phyloP scores from a whole-genome alignment of 1,284 basidiomycete species.

The Mycena citricolor region DNA sequence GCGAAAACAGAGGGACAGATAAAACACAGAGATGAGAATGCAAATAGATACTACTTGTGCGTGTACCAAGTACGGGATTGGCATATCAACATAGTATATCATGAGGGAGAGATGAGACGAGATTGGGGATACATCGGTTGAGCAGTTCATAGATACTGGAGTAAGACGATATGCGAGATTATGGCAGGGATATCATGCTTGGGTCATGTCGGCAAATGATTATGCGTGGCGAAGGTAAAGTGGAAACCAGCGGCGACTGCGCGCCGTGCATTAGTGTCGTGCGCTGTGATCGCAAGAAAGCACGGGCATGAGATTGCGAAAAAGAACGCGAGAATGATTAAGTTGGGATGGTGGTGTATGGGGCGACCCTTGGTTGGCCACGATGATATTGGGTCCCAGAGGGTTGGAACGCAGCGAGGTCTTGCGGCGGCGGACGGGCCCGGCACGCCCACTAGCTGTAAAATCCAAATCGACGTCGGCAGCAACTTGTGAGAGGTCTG shows the following conservation, averaged over 20 bases:
- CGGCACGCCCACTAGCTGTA: slow-evolving; percentile 31
- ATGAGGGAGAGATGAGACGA: slow-evolving; percentile 15
- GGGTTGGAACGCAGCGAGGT: slow-evolving; percentile 49
- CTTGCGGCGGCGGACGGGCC: slow-evolving; percentile 59
- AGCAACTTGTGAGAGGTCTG: slow-evolving; percentile 55
- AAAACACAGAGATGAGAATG: slow-evolving; percentile 18
- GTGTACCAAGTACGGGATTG: slow-evolving; percentile 17
- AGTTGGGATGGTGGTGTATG: slow-evolving; percentile 44
- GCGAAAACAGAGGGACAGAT: slow-evolving; percentile 8
- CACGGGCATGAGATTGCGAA: slow-evolving; percentile 63
- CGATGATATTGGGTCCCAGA: slow-evolving; percentile 33
- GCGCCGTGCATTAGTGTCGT: slow-evolving; percentile 31
- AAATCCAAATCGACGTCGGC: slow-evolving; percentile 26
- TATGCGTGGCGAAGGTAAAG: slow-evolving; percentile 7
- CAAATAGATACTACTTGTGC: slow-evolving; percentile 17
- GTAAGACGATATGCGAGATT: slow-evolving; percentile 20
- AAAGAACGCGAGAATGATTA: slow-evolving; percentile 49
- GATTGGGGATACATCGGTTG: slow-evolving; percentile 18
- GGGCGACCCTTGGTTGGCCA: slow-evolving; percentile 32
- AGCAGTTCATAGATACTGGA: slow-evolving; percentile 5
- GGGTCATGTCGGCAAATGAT: not conserved
- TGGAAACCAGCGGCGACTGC: slow-evolving; percentile 11
- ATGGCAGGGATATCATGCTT: slow-evolving; percentile 6
- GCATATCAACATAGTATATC: no score
- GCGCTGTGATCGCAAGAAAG: slow-evolving; percentile 37